Conservation (phyloP, 805 yeast species). For the Wickerhamiella sergipiensis region DNA sequence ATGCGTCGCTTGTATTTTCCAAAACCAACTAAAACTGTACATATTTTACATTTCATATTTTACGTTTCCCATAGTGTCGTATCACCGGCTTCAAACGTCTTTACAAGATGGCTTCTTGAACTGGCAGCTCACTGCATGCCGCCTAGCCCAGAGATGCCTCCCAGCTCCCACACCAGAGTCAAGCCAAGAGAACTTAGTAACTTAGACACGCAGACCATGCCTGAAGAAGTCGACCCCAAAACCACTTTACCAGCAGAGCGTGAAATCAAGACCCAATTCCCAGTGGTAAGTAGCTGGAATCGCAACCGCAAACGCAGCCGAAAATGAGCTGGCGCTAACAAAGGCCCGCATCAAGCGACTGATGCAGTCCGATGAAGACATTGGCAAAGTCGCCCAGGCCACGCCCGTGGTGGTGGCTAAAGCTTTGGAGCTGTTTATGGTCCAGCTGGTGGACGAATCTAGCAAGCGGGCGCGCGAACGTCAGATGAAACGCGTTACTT, state of each 20-base stretch:
- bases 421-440: constrained; percentile 83
- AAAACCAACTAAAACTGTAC: neutral
- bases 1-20: constrained; percentile 44
- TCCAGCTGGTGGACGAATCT: constrained; percentile 74
- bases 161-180: too few species aligned
- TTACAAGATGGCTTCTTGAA: too few species aligned
- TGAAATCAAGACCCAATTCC: constrained; percentile 30
- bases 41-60: too few species aligned
- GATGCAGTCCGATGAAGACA: constrained; percentile 97
- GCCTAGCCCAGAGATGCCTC: too few species aligned
- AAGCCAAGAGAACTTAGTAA: neutral
- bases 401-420: constrained; percentile 97
- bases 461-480: constrained; percentile 60
- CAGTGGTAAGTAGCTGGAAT: constrained; percentile 22
- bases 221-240: constrained; percentile 7
- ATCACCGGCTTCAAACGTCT: too few species aligned
- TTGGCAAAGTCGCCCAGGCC: constrained; percentile 96
- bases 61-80: too few species aligned
- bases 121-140: too few species aligned
- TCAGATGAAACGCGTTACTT: constrained; percentile 69
- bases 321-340: neutral
- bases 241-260: constrained; percentile 13
- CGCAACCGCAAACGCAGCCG: too few species aligned
- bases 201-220: neutral
- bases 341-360: constrained; percentile 83